Base-by-base conservation (phyloP, 2,329 filamentous ascomycete genomes). In the Plectosphaerella sp. region DNA sequence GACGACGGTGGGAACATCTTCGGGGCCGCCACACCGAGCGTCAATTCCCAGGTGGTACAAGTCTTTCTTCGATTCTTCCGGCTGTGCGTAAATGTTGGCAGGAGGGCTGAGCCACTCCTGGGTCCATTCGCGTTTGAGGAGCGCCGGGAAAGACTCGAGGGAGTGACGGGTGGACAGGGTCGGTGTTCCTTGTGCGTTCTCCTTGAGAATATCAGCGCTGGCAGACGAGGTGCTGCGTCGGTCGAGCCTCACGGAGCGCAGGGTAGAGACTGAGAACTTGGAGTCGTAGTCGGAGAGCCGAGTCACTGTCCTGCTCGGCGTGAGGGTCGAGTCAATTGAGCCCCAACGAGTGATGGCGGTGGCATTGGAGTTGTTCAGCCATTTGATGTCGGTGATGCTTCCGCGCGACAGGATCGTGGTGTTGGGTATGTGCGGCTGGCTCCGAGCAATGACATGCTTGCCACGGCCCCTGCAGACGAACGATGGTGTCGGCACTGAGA, bases 91-190 rank as follows among this genome's bases (percentile, higher is more conserved):
- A 2, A 61, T 47, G 1, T 57, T 54, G 1, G 49, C 48, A 2
- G 59, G 58, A 3, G 66, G 60, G 7, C 54, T 63, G n/a, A 62
- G 45, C 65, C 65, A 67, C 5, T 70, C 69, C 10, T 57, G 53
- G 1, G 67, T 71, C 41, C 61, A 65, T 9, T 65, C 62, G 5
- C 67, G 63, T 10, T 63, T 59, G 10, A 54, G 57, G 9, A 72
- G 58, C 22, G 61, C 58, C 12, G 67, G 67, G 48, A 71, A 72
- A 10, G 65, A 71, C 2, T 62, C 66, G 6, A 70, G 67, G n/a
- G 16, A n/a, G 14, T 18, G 2, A 35, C 14, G 39, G 7, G 41
- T 2, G 2, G 16, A n/a, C 7, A 12, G 7, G 14, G 15, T 16
- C 12, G 52, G 16, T 15, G 25, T 41, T 2, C 35, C 37, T 5